Evolutionary conservation across 2,329 filamentous ascomycete genomes (phyloP), one percentile per base, ranked within the genome.

Genomic region (Penicillium sp.): DNA sequence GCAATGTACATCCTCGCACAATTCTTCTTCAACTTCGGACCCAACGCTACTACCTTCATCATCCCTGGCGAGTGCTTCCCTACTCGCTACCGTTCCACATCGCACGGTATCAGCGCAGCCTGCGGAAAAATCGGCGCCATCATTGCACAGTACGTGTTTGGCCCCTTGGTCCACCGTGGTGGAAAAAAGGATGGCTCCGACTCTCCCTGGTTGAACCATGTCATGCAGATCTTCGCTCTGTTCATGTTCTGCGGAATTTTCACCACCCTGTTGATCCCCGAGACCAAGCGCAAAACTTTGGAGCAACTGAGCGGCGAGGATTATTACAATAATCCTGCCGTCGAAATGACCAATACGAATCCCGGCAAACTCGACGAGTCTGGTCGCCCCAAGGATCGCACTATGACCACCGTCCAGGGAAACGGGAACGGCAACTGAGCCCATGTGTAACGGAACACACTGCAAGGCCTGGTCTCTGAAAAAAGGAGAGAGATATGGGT

Each of bases 171-270:
- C 13, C 80, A 79, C 16, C 79, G 80, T 28, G 86, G 84, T 24
- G 74, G 80, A 0, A 72, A 75, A 7, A 69, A 75, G 14, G 51
- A 44, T 9, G 81, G 80, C 53, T 72, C 75, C 18, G 79, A 80
- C 0, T 76, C 70, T 1, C 87, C 86, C 1, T 88, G 86, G 81
- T 78, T 92, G 48, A 81, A 88, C 68, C 84, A 87, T 50, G 81
- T 92, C 33, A 85, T 92, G 76, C 80, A 90, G 67, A 87, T 91
- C 33, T 91, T 89, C 69, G 87, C 87, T 0, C 76, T 90, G 9
- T 91, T 92, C 76, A 92, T 91, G 89, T 77, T 92, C 5, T 79
- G 81, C 46, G 89, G 89, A 31, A 81, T 82, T 42, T 71, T 89
- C 42, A 83, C 83, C 2, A 85, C 85, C 1, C 74, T 91, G 3